These are phyloP conservation scores for Coprinopsis marcescibilis DNA, from an alignment of 768 basidiomycete species.

Conservation along the genomic window DNA sequence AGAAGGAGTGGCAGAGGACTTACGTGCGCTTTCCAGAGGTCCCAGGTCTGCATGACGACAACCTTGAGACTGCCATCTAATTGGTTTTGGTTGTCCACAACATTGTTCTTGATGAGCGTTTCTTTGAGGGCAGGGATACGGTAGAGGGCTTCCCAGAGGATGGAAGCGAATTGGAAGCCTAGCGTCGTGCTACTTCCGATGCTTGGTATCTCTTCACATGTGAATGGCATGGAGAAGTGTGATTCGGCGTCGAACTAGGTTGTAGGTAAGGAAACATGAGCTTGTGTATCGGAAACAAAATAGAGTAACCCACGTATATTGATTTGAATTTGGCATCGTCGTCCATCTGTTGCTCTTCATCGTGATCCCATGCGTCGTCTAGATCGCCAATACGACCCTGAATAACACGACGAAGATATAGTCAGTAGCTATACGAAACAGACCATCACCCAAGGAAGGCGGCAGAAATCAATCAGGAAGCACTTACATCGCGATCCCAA, in stretches of 20 bases:
- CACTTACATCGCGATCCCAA: conserved; percentile 3
- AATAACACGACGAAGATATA: background rate
- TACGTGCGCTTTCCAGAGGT: conserved; percentile 4
- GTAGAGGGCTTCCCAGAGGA: conserved; percentile 2
- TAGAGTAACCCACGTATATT: background rate
- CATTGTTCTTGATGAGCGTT: background rate
- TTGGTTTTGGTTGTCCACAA: background rate
- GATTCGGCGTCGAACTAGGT: background rate
- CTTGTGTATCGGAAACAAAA: background rate
- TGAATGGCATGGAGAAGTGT: background rate
- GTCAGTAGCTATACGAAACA: too few species aligned
- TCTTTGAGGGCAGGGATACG: background rate
- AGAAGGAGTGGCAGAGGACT: too few species aligned
- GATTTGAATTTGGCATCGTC: background rate
- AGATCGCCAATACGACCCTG: background rate
- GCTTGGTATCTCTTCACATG: background rate
- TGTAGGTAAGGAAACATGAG: background rate
- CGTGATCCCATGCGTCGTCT: background rate
- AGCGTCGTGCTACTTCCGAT: background rate
- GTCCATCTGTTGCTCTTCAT: background rate
- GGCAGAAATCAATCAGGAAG: background rate
- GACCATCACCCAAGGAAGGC: too few species aligned
- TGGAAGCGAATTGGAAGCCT: conserved; percentile 1
- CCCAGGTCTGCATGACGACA: conserved; percentile 2
- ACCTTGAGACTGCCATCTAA: background rate